phyloP scores from a whole-genome alignment of 495 filamentous ascomycete genomes.

The Pyrenula massariospora region DNA sequence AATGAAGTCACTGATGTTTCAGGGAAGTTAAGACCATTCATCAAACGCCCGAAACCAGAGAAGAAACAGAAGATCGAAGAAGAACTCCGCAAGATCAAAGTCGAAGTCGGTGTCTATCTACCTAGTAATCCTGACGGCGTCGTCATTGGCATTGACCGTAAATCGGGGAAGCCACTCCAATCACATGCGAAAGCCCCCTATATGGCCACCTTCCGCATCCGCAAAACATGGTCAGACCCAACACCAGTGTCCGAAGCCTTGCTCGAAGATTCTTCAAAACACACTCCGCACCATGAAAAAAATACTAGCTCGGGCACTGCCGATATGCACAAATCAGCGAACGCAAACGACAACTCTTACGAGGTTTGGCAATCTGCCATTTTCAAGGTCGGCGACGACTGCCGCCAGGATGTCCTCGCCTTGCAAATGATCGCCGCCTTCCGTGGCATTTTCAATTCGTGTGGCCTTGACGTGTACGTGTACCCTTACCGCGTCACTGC shows the following conservation, averaged over 20 bases:
- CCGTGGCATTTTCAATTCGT: conserved; percentile 85
- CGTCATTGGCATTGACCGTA: conserved; percentile 94
- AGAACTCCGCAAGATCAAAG: conserved; percentile 89
- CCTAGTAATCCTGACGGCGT: conserved; percentile 95
- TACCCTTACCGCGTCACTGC: conserved; percentile 96
- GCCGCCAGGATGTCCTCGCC: conserved; percentile 91
- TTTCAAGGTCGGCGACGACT: conserved; percentile 99
- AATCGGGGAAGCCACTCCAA: conserved; percentile 93
- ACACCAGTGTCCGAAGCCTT: conserved; percentile 5
- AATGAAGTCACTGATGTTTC: conserved; percentile 92
- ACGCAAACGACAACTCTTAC: conserved; percentile 40
- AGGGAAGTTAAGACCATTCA: conserved; percentile 86
- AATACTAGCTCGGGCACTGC: conserved; percentile 2
- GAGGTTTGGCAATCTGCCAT: conserved; percentile 99
- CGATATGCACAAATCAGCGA: conserved; percentile 12
- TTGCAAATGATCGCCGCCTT: conserved; percentile 97
- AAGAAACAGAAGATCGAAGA: conserved; percentile 99
- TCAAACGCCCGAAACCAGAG: conserved; percentile 85
- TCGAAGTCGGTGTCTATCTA: conserved; percentile 93
- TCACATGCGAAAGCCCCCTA: conserved; percentile 96
- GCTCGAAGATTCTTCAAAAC: conserved; percentile 28
- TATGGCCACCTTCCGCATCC: conserved; percentile 97
- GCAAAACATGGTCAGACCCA: conserved; percentile 51
- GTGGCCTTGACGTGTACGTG: conserved; percentile 92
- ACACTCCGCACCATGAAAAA: conserved; percentile 41